Conservation (phyloP, 1,139 yeast species). For the Saccharomyces hybrid region DNA sequence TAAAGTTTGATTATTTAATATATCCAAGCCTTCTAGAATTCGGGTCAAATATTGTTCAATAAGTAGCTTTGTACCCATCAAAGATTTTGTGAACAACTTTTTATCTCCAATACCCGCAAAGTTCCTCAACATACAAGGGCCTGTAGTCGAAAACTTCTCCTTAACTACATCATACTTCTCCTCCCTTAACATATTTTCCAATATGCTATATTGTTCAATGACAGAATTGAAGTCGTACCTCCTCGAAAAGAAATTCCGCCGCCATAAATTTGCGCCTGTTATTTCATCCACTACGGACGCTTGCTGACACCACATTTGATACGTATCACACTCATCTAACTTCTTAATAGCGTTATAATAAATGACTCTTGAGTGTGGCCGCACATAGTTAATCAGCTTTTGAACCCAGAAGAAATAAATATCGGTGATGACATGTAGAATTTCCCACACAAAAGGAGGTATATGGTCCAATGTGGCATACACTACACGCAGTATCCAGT, state of each 20-base stretch:
- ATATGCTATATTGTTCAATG: slow-evolving; percentile 57
- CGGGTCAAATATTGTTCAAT: slow-evolving; percentile 83
- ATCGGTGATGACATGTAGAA: slow-evolving; percentile 53
- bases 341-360: slow-evolving; percentile 29
- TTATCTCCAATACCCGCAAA: slow-evolving; percentile 87
- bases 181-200: slow-evolving; percentile 53
- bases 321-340: slow-evolving; percentile 34
- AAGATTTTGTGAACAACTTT: slow-evolving; percentile 69
- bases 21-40: slow-evolving; percentile 61
- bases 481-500: slow-evolving; percentile 19
- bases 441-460: slow-evolving; percentile 54
- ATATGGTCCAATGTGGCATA: slow-evolving; percentile 39
- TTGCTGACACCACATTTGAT: slow-evolving; percentile 53
- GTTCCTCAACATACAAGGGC: slow-evolving; percentile 55
- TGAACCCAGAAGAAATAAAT: slow-evolving; percentile 50
- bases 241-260: slow-evolving; percentile 75
- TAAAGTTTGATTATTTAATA: slow-evolving; percentile 35
- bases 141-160: slow-evolving; percentile 71
- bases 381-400: slow-evolving; percentile 24
- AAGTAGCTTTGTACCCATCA: slow-evolving; percentile 77
- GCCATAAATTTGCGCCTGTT: slow-evolving; percentile 69
- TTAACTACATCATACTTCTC: slow-evolving; percentile 54
- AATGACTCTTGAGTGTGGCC: slow-evolving; percentile 26
- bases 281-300: slow-evolving; percentile 56
- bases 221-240: slow-evolving; percentile 81